Conservation (phyloP, 1,284 basidiomycete species). For the Moesziomyces parantarcticus region DNA sequence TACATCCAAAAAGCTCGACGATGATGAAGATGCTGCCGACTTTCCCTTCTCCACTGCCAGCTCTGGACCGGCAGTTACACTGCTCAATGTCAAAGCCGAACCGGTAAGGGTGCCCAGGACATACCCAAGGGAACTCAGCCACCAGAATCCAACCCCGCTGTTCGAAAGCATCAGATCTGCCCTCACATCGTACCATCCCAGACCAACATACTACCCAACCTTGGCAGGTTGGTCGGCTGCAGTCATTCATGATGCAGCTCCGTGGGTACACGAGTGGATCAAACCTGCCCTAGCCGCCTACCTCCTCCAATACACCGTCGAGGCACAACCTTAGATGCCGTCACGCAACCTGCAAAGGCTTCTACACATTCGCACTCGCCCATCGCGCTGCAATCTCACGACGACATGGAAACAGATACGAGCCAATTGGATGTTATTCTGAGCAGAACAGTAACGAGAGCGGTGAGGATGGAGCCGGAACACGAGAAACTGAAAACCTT, state of each 20-base stretch:
- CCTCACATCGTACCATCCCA: constrained; percentile 29
- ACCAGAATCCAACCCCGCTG: constrained; percentile 35
- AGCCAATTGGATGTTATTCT: too few species aligned
- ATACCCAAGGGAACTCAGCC: constrained; percentile 19
- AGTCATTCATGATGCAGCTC: constrained; percentile 5
- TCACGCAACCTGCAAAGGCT: too few species aligned
- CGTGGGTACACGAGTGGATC: constrained; percentile 21
- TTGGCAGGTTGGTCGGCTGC: constrained; percentile 2
- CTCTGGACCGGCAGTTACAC: constrained; percentile 20
- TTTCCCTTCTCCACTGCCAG: constrained; percentile 39
- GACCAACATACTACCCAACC: constrained; percentile 16
- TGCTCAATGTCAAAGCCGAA: constrained; percentile 4
- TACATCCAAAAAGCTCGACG: background rate
- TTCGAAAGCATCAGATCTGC: constrained; percentile 35
- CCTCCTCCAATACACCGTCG: constrained; percentile 8
- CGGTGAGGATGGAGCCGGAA: constrained; percentile 3
- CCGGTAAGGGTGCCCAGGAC: constrained; percentile 6
- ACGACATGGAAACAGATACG: too few species aligned
- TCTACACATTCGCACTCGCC: too few species aligned
- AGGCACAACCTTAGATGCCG: background rate
- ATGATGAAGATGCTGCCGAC: constrained; percentile 5
- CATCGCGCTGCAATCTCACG: background rate
- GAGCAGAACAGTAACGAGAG: constrained; percentile 3
- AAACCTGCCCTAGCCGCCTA: constrained; percentile 15
- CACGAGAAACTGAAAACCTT: too few species aligned